Evolutionary conservation across 148 eudicot genomes (phyloP), one percentile per base, ranked within the genome.

Genomic region (Rhododendron ovatum): DNA sequence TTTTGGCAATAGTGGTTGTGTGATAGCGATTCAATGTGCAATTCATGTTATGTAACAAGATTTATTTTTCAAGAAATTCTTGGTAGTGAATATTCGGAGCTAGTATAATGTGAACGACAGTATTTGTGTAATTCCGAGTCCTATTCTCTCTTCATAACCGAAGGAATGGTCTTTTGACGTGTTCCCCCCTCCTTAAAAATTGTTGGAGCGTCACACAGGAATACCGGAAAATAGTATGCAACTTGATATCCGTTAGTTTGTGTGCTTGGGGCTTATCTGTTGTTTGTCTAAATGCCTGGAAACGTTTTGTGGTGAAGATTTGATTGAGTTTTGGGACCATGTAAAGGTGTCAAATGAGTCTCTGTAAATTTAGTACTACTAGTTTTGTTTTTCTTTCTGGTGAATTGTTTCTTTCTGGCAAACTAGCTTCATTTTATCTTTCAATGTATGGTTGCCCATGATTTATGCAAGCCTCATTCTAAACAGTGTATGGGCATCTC

Each of bases 251-350:
- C 69, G 20, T 47, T 20, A 57, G 71, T 20, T 17, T 20, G 45
- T 30, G 43, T 53, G 65, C 18, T 39, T 61, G 4, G 83, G 83
- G 65, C 50, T 61, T 63, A 41, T 82, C 84, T 41, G 1, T 82
- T 63, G 51, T 33, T 82, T 63, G 37, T 18, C 35, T 5, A 6
- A 20, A 59, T 39, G 84, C 75, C 74, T 82, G 6, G 7, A 24
- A 26, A 37, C 24, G 9, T 41, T 63, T 83, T 83, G 77, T 83
- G 85, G 85, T 43, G 53, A 45, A 67, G 15, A 67, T 61, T 71
- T 71, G 39, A 71, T 13, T 33, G 39, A 71, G 0, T 30, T 71
- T 71, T 71, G 76, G 76, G 76, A 14, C 76, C 76, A 71, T 71
- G 76, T 71, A 20, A 71, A 71, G 76, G 8, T 71, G 73, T 7